These are phyloP conservation scores for Sodiomyces alkalinus DNA, from an alignment of 2,329 filamentous ascomycete species.

Conservation along the genomic window DNA sequence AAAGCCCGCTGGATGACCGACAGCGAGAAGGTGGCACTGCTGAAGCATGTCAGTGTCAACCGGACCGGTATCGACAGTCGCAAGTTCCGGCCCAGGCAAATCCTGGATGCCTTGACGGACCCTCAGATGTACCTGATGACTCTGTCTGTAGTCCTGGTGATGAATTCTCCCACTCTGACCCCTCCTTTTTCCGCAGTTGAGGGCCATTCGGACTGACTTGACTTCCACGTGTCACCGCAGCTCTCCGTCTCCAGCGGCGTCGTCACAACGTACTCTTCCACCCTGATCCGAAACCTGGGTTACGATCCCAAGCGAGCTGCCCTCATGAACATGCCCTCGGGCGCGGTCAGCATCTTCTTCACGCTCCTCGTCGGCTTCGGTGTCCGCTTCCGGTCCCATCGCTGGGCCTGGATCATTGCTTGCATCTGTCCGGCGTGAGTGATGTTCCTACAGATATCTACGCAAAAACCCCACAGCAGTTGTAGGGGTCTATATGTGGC, in stretches of 20 bases:
- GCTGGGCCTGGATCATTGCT: conserved; percentile 32
- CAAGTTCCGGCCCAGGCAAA: conserved; percentile 35
- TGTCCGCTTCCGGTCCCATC: conserved; percentile 28
- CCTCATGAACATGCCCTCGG: conserved; percentile 39
- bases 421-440: conserved; percentile 32
- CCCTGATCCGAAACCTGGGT: conserved; percentile 31
- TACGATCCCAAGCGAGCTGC: conserved; percentile 28
- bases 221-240: conserved; percentile 9
- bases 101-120: conserved; percentile 34
- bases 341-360: conserved; percentile 34
- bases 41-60: conserved; percentile 40
- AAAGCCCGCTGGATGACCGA: conserved; percentile 20
- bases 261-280: conserved; percentile 38
- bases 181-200: no score
- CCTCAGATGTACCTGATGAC: conserved; percentile 35
- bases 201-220: not conserved
- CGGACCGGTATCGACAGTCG: conserved; percentile 41
- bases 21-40: conserved; percentile 23
- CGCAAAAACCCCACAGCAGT: no score
- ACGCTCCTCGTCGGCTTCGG: conserved; percentile 31
- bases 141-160: conserved; percentile 31
- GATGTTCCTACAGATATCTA: not conserved
- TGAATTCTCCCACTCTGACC: no score
- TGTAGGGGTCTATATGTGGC: no score
- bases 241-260: conserved; percentile 37